Conservation (phyloP, 2,329 filamentous ascomycete genomes). For the Escovopsis sp. region DNA sequence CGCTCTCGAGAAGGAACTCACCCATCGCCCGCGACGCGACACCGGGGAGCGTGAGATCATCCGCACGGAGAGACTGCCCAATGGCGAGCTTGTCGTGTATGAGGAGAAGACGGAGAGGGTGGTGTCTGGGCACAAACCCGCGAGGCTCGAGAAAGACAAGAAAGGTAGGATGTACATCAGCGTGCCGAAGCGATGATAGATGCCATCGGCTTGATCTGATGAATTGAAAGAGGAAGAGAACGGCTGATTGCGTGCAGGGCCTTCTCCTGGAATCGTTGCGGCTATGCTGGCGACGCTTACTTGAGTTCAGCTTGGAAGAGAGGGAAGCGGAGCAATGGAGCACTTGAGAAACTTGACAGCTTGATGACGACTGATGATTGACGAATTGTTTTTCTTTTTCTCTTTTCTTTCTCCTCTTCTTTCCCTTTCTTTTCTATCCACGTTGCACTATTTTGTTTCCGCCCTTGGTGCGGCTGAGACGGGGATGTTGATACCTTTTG, state of each 20-base stretch:
- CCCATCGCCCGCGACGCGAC: slow-evolving; percentile 21
- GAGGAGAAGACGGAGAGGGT: slow-evolving; percentile 43
- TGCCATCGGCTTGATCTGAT: slow-evolving; percentile 15
- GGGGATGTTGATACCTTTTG: background rate
- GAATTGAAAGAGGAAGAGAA: slow-evolving; percentile 8
- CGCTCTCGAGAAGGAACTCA: slow-evolving; percentile 43
- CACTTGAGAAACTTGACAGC: background rate
- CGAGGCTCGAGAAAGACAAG: slow-evolving; percentile 73
- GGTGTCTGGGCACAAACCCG: slow-evolving; percentile 38
- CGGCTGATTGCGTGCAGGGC: slow-evolving; percentile 34
- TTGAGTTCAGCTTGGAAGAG: slow-evolving; percentile 19
- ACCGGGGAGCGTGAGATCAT: slow-evolving; percentile 36
- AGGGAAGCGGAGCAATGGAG: background rate
- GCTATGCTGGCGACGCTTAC: slow-evolving; percentile 60
- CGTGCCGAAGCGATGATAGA: slow-evolving; percentile 54
- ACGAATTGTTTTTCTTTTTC: background rate
- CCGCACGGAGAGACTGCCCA: slow-evolving; percentile 40
- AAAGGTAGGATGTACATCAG: slow-evolving; percentile 92
- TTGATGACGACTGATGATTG: background rate
- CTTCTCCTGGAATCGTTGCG: slow-evolving; percentile 47
- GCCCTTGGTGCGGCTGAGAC: background rate
- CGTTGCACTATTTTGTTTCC: background rate
- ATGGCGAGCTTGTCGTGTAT: slow-evolving; percentile 49
- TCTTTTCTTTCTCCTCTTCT: background rate
- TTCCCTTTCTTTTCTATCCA: no score